Percentiles rank a stretch among this genome's conserved stretches.
phyloP scores from a whole-genome alignment of 2,329 filamentous ascomycete species.

The Fusarium hainanense region DNA sequence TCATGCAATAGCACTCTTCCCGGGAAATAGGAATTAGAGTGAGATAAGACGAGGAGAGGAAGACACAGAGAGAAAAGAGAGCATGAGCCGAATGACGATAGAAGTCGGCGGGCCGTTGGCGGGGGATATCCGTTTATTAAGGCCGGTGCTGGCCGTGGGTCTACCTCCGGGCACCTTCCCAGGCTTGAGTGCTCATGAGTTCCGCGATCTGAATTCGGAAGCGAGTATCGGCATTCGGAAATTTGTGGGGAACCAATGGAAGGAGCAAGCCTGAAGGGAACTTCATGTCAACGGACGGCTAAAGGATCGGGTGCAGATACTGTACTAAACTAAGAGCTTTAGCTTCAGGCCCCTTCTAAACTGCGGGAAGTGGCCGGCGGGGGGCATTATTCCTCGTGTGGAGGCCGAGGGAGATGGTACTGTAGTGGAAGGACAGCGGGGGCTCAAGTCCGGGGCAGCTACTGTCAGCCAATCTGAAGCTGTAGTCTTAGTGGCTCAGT shows the following conservation, averaged over 20 bases:
- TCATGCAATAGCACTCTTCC: not conserved
- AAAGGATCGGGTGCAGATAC: not conserved
- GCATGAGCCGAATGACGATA: constrained; percentile 29
- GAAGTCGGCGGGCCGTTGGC: constrained; percentile 35
- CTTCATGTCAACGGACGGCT: not conserved
- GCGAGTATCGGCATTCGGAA: constrained; percentile 44
- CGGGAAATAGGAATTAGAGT: not conserved
- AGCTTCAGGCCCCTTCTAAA: not conserved
- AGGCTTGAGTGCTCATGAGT: constrained; percentile 9
- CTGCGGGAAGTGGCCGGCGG: constrained; percentile 13
- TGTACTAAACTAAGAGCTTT: not conserved
- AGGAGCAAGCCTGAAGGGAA: not conserved
- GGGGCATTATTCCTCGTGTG: constrained; percentile 11
- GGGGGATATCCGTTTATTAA: constrained; percentile 41
- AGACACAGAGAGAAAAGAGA: not conserved
- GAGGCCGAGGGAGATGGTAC: constrained; percentile 34
- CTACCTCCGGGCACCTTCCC: constrained; percentile 15
- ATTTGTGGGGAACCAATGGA: not conserved
- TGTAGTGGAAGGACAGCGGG: constrained; percentile 31
- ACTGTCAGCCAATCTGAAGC: not conserved
- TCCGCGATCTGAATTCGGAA: constrained; percentile 36
- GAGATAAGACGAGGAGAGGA: not conserved
- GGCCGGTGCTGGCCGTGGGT: constrained; percentile 37
- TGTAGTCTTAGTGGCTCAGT: constrained; percentile 19
- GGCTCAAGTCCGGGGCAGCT: constrained; percentile 39